Evolutionary conservation across 139 green algal genomes (phyloP), one percentile per base, ranked within the genome.

Genomic region (Chlorella sp.): DNA sequence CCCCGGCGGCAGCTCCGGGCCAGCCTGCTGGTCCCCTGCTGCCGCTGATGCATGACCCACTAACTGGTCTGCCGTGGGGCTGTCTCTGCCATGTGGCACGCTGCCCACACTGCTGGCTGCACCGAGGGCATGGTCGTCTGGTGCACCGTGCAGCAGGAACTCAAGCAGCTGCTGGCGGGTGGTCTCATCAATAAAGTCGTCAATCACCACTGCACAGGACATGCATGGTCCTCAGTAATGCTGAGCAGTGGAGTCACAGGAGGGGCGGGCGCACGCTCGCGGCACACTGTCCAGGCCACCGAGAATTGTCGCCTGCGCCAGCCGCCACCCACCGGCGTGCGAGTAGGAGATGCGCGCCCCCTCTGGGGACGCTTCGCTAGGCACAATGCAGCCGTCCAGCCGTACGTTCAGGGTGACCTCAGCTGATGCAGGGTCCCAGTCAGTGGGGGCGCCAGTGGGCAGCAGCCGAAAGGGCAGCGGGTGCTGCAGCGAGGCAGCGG

Each of bases 341-440:
- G 85, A 87, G 78, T 85, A 94, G 28, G 88, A 86, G 22, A 94
- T 60, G 3, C 89, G 73, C 0, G 85, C 87, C 13, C 82, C 86
- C 13, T 85, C 72, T 2, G 73, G 54, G 0, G 80, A 62, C 1
- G 64, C 44, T 0, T 72, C 60, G 14, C 88, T 88, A 4, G 94
- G 94, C 5, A 96, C 92, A 22, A 97, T 94, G 82, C 89, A 92
- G 20, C 84, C 94, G 54, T 97, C 94, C 7, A 96, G 82, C 4
- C 83, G 84, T 2, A 92, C 36, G 65, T 96, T 95, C 4, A 96
- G 41, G 0, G 91, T 87, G 2, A 93, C 65, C 19, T 83, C 48
- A 0, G 60, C 40, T 20, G 44, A 24, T 20, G 54, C 64, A 26
- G 91, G 91, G 30, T 87, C 54, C 90, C 90, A 89, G 76, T 36